Evolutionary conservation across 2,329 filamentous ascomycete genomes (phyloP).

Genomic region (Verticillium tricorpus): DNA sequence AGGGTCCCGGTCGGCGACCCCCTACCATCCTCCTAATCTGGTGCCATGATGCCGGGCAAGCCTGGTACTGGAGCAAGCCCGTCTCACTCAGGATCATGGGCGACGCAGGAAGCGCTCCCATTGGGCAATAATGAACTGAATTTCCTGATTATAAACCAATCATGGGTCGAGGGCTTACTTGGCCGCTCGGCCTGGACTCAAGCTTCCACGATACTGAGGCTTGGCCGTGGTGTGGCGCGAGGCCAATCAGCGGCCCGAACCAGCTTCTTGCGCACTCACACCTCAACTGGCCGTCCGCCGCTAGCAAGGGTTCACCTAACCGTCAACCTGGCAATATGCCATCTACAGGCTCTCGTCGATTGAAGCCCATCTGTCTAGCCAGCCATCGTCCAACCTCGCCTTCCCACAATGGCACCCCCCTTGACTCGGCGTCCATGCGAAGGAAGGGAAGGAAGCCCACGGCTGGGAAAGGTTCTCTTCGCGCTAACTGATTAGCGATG

Average conservation of each 20-base stretch:
- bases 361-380: constrained; percentile 21
- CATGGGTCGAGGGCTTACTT: constrained; percentile 2
- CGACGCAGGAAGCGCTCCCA: neutral
- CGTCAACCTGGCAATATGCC: constrained; percentile 10
- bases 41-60: neutral
- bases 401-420: neutral
- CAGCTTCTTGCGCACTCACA: constrained; percentile 23
- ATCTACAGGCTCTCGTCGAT: constrained; percentile 27
- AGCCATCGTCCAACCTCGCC: constrained; percentile 9
- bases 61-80: neutral
- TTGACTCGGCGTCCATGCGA: constrained; percentile 8
- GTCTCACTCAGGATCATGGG: neutral
- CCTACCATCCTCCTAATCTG: neutral
- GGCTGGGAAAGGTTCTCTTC: constrained; percentile 4
- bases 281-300: constrained; percentile 27
- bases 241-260: constrained; percentile 25
- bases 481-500: neutral
- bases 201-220: neutral
- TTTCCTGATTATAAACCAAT: constrained; percentile 12
- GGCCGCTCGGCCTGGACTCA: constrained; percentile 5
- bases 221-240: constrained; percentile 10
- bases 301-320: constrained; percentile 11
- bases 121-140: constrained; percentile 7
- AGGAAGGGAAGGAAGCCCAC: constrained; percentile 4
- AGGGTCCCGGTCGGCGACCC: neutral